Evolutionary conservation across 441 rosid species (phyloP), one percentile per base, ranked within the genome.

Genomic region (Jatropha podagrica): DNA sequence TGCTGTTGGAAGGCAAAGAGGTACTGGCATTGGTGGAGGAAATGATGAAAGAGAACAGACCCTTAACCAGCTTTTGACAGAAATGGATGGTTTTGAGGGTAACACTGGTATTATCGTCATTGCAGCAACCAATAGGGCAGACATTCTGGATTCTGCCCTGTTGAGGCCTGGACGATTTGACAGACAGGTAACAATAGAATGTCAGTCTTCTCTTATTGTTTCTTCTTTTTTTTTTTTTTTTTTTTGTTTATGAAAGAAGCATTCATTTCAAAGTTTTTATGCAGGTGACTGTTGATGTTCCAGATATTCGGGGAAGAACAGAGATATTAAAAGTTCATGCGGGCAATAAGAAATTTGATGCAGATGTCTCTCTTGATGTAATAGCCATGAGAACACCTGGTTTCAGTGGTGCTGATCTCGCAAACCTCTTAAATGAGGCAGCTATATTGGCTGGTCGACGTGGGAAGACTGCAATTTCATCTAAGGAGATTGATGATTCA

Each of bases 301-400:
- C 97, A 3, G 98, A 94, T 72, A 68, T 94, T 41, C 86, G 91
- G 56, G 98, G 98, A 72, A 88, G 98, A 80, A 91, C 98, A 62
- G 97, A 94, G 79, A 94, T 94, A 77, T 83, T 92, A 67, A 94
- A 91, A 84, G 98, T 94, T 78, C 98, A 94, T 69, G 92, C 72
- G 5, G 69, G 97, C 86, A 92, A 92, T 71, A 94, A 94, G 91
- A 94, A 92, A 78, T 94, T 94, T 69, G 97, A 91, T 68, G 72
- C 79, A 37, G 98, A 92, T 71, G 98, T 92, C 52, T 94, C 98
- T 71, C 97, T 92, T 73, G 97, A 92, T 58, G 94, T 94, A 37
- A 79, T 94, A 75, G 95, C 97, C 70, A 92, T 94, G 98, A 89
- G 97, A 87, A 94, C 98, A 55, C 97, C 98, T 61, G 98, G 98